Evolutionary conservation across 1,284 basidiomycete species (phyloP).

Genomic region (Irpex sp.): DNA sequence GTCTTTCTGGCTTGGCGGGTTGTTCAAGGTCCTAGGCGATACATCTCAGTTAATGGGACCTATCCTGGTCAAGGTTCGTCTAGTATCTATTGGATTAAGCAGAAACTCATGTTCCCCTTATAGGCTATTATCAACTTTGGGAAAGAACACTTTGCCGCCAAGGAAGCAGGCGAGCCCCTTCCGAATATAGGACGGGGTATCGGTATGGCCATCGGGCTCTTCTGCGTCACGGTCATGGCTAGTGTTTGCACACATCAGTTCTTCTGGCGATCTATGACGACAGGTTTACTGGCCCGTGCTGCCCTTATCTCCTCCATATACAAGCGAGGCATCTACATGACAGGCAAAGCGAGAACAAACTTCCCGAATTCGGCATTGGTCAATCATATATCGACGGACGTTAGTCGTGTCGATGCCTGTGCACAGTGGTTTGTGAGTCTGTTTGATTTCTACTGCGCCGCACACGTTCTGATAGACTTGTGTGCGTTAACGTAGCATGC

Average conservation of each 20-base stretch:
- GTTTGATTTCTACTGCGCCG: slow-evolving; percentile 1
- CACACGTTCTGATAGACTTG: background rate
- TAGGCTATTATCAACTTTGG: slow-evolving; percentile 68
- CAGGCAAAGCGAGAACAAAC: slow-evolving; percentile 60
- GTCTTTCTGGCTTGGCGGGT: slow-evolving; percentile 68
- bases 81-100: background rate
- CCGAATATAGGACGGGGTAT: slow-evolving; percentile 64
- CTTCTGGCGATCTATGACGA: slow-evolving; percentile 75
- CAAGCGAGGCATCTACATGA: slow-evolving; percentile 64
- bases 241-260: slow-evolving; percentile 70
- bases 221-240: slow-evolving; percentile 54
- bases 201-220: slow-evolving; percentile 70
- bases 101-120: background rate
- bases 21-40: slow-evolving; percentile 56
- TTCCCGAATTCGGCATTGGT: slow-evolving; percentile 69
- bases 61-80: slow-evolving; percentile 52
- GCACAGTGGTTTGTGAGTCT: slow-evolving; percentile 67
- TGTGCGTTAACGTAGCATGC: slow-evolving; percentile 34
- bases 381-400: slow-evolving; percentile 73
- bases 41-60: slow-evolving; percentile 63
- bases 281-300: slow-evolving; percentile 67
- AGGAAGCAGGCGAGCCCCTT: slow-evolving; percentile 26
- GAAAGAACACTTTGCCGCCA: slow-evolving; percentile 40
- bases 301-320: slow-evolving; percentile 77
- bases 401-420: slow-evolving; percentile 55